These are phyloP conservation scores for Blastocladiella emersonii DNA, from an alignment of 371 early-diverging fungal genomes.

Conservation along the genomic window DNA sequence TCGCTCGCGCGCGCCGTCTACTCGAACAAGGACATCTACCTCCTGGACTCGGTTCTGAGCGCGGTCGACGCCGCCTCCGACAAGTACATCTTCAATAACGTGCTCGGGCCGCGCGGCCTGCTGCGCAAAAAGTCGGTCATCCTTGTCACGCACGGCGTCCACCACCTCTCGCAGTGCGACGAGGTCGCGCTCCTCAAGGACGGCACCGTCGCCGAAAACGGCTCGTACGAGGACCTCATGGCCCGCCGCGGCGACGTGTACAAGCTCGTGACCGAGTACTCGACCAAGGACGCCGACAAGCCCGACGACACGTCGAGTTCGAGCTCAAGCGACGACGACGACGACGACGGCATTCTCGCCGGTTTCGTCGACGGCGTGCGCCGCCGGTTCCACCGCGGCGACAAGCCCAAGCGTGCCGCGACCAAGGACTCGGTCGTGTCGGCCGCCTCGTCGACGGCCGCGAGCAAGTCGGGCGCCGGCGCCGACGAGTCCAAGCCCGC, in stretches of 20 bases:
- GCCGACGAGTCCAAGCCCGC: not conserved
- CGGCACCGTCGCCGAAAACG: constrained; percentile 40
- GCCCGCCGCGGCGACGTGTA: constrained; percentile 19
- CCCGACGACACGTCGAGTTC: not conserved
- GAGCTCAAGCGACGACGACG: no score
- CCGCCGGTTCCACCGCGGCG: no score
- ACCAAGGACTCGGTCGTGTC: no score
- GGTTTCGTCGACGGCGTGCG: no score
- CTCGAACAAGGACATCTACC: constrained; percentile 9
- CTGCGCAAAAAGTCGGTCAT: constrained; percentile 22
- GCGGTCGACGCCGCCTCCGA: constrained; percentile 58
- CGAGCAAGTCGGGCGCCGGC: no score
- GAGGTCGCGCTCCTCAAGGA: constrained; percentile 37
- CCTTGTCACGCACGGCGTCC: constrained; percentile 31
- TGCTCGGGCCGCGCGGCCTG: constrained; percentile 69
- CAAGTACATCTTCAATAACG: constrained; percentile 51
- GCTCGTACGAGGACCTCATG: constrained; percentile 36
- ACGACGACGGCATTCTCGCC: no score
- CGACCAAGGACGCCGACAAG: not conserved
- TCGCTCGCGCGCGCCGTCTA: constrained; percentile 69
- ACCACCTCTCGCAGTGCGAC: constrained; percentile 25
- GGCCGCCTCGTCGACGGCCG: no score
- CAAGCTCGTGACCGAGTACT: constrained; percentile 1
- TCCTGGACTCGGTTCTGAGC: constrained; percentile 24
- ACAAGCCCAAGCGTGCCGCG: no score